Evolutionary conservation across 106 monocot genomes (phyloP).

Genomic region (Acorus calamus): DNA sequence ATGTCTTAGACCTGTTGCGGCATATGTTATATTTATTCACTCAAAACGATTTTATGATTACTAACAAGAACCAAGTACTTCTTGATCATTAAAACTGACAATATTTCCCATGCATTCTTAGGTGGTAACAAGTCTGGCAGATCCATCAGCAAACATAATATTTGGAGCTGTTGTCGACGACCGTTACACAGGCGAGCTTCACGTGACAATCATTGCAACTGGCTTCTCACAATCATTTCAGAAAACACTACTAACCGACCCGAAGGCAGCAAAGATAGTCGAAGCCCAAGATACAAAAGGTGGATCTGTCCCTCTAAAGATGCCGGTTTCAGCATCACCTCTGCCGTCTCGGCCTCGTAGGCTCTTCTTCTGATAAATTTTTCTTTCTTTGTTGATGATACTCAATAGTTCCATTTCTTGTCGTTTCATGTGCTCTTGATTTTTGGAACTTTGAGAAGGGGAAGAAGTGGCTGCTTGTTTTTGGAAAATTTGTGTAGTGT

Average conservation of each 20-base stretch:
- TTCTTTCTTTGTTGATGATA: no score
- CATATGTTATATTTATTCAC: no score
- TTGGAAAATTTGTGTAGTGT: no score
- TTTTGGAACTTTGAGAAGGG: background rate
- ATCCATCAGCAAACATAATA: constrained; percentile 29
- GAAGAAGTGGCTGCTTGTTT: no score
- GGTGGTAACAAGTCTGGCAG: constrained; percentile 10
- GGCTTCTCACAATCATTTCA: constrained; percentile 29
- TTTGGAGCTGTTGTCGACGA: constrained; percentile 34
- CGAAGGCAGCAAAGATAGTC: constrained; percentile 4
- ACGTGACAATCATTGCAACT: constrained; percentile 31
- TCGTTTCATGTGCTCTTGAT: no score
- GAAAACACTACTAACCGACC: constrained; percentile 16
- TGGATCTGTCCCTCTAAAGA: background rate
- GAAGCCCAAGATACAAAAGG: constrained; percentile 7
- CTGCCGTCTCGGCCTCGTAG: constrained; percentile 3
- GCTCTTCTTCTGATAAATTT: no score
- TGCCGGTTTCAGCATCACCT: background rate
- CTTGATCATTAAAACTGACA: no score
- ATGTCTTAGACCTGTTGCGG: no score
- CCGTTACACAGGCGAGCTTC: constrained; percentile 22
- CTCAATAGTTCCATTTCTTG: no score
- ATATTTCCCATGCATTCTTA: no score
- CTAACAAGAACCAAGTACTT: no score
- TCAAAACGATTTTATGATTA: no score